Base-by-base conservation (phyloP, 2,329 filamentous ascomycete genomes). In the Lecanicillium sp. region DNA sequence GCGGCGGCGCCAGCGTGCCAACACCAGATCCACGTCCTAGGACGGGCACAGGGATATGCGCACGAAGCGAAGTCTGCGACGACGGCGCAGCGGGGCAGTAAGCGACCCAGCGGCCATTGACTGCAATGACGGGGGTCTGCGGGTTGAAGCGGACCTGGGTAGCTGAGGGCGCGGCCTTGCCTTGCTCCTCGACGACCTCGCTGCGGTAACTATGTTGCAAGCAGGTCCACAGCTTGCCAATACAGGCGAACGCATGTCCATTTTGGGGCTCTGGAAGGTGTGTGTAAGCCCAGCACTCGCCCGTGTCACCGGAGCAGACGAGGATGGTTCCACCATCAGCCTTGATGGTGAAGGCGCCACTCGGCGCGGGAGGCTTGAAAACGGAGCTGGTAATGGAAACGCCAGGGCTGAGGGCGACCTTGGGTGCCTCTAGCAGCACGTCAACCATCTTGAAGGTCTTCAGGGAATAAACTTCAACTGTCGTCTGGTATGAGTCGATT, bases 221-320 rank as follows among this genome's bases (percentile, higher is more conserved):
- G 37, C 83, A 84, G 1, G 93, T 96, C 93, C 93, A 98, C 15
- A 94, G 70, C 67, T 98, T 98, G 17, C 85, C 90, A 48, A 93
- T 73, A 58, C 90, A 96, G 30, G 67, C 71, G 62, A 77, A 84
- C 37, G 69, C 55, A 19, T 67, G 67, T 1, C 64, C 60, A 19
- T 76, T 75, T 39, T 68, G 66, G 1, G 65, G 59, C 47, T 67
- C 61, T 9, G 67, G 56, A 8, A 71, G 62, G 52, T 82, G 77
- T 8, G 74, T 69, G 57, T 78, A 97, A 7, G 95, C 71, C 75
- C 86, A 95, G 38, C 91, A 83, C 67, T 97, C 91, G 11, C 91
- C 91, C 42, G 88, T 95, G 19, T 76, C 69, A 3, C 89, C 90
- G 42, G 90, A 96, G 47, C 86, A 81, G 26, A 96, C 72, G 3